Percentiles rank a stretch among this genome's conserved stretches.
phyloP scores from a whole-genome alignment of 129 eudicot species.

The Oenanthe sinensis region DNA sequence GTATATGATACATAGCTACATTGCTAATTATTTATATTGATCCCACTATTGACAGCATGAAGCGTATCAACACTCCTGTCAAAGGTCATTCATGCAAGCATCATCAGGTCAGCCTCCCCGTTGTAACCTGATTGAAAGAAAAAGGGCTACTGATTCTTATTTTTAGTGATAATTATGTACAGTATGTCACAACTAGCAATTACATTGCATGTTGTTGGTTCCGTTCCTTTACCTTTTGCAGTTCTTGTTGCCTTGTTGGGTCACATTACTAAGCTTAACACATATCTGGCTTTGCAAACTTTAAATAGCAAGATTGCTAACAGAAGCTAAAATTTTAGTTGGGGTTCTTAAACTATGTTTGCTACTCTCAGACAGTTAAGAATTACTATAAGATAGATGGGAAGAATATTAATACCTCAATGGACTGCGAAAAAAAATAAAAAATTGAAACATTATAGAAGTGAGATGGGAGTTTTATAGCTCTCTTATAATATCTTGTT shows the following conservation, averaged over 20 bases:
- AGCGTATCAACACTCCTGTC: conserved; percentile 59
- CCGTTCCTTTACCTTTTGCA: background rate
- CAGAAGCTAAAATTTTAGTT: background rate
- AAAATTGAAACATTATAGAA: background rate
- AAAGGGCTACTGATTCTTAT: background rate
- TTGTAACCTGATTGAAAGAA: background rate
- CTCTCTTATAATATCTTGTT: background rate
- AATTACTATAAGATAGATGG: background rate
- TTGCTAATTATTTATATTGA: background rate
- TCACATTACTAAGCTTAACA: background rate
- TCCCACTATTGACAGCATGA: conserved; percentile 41
- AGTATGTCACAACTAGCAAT: background rate
- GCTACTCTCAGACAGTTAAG: background rate
- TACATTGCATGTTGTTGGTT: background rate
- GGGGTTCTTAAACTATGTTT: background rate
- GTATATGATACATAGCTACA: background rate
- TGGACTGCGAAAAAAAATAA: background rate
- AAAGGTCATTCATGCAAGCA: conserved; percentile 82
- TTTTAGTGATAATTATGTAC: background rate
- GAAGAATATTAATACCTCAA: background rate
- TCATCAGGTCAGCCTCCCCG: conserved; percentile 43
- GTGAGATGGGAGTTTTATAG: background rate
- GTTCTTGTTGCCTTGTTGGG: background rate
- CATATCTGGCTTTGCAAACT: background rate
- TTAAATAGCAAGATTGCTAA: background rate